Conservation (phyloP, 2,329 filamentous ascomycete species). For the Fusarium nisikadoi region DNA sequence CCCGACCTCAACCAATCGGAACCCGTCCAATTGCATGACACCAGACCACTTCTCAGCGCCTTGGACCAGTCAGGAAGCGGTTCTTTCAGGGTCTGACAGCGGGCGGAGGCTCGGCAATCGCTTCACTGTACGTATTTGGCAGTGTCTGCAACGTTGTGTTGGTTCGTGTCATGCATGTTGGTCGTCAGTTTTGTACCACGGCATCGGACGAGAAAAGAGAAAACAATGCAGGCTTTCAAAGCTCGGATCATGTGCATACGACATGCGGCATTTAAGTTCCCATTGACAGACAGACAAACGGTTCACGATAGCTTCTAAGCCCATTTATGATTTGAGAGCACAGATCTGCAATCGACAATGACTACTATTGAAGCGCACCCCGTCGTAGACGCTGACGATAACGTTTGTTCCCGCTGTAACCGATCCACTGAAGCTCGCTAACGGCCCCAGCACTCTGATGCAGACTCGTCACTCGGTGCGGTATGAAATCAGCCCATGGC, state of each 20-base stretch:
- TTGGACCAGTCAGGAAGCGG: neutral
- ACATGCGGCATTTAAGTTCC: slow-evolving; percentile 10
- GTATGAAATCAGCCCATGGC: neutral
- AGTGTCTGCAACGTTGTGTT: neutral
- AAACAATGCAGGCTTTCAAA: neutral
- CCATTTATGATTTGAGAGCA: neutral
- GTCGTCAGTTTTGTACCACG: neutral
- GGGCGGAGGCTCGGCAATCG: neutral
- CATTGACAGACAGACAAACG: neutral
- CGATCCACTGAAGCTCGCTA: neutral
- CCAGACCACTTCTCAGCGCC: neutral
- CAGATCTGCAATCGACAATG: neutral
- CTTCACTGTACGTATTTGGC: neutral
- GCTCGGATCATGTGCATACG: neutral
- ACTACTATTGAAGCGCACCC: slow-evolving; percentile 17
- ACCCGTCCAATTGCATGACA: neutral
- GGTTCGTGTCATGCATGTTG: slow-evolving; percentile 3
- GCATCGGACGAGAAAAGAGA: slow-evolving; percentile 2
- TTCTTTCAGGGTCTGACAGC: neutral
- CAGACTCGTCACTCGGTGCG: neutral
- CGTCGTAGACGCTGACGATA: slow-evolving; percentile 7
- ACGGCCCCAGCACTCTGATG: neutral
- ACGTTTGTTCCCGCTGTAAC: neutral
- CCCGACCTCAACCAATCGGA: neutral
- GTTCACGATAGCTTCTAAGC: neutral